A percentile compares a stretch with the other conserved stretches of the same genome.
Conservation (phyloP, 306 rosid genomes). For the Trifolium pratense region DNA sequence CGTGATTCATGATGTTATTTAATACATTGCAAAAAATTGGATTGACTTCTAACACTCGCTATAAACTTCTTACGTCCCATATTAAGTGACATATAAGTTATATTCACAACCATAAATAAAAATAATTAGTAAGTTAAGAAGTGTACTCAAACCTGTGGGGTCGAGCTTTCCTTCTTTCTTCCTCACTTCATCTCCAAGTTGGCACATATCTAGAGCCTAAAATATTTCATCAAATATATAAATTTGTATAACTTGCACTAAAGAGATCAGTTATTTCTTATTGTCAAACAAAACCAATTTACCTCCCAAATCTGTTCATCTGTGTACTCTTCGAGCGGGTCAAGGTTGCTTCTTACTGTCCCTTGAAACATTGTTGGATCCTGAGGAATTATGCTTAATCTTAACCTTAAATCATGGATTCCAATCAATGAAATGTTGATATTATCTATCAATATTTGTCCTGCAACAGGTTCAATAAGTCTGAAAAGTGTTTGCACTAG, state of each 20-base stretch:
- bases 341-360: conserved; percentile 78
- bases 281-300: conserved; percentile 27
- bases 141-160: conserved; percentile 56
- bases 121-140: not conserved
- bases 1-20: not conserved
- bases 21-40: too few species aligned
- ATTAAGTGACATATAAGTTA: not conserved
- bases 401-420: conserved; percentile 72
- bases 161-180: conserved; percentile 78
- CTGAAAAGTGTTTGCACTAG: conserved; percentile 79
- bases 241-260: not conserved
- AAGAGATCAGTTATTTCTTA: conserved; percentile 27
- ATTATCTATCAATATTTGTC: conserved; percentile 65
- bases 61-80: not conserved
- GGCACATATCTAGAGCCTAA: conserved; percentile 84
- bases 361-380: conserved; percentile 99
- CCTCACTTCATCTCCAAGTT: conserved; percentile 89
- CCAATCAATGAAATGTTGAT: conserved; percentile 63
- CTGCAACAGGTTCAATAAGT: conserved; percentile 71
- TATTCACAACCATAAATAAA: not conserved
- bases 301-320: conserved; percentile 95
- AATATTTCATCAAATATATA: conserved; percentile 14
- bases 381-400: conserved; percentile 86
- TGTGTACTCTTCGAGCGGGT: conserved; percentile 81
- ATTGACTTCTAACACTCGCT: not conserved